Evolutionary conservation across 257 asterid species (phyloP), one percentile per base, ranked within the genome.

Genomic region (Capsicum chinense): DNA sequence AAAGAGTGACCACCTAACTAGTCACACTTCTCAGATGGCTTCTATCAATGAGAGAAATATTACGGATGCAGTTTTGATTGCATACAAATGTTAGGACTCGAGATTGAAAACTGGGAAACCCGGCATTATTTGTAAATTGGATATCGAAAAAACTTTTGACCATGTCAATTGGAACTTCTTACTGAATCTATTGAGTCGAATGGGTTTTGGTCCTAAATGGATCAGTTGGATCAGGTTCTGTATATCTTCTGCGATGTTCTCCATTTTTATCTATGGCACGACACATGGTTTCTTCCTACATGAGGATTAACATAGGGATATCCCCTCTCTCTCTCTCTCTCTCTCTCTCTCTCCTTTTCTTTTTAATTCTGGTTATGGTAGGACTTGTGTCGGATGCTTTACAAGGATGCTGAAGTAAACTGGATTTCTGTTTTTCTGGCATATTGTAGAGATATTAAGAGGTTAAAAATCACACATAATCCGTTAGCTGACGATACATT

Each of bases 1-100:
- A 66, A 33, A 35, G 48, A 66, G 19, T 66, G 73, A 35, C 6
- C 11, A 66, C 73, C 73, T 33, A 66, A 66, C 73, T 35, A 66
- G 73, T 66, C 19, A 66, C 47, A 64, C 71, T 64, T 64, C 5
- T 64, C 71, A 64, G 17, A 64, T 64, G 47, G n/a, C n/a, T 33
- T 64, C 33, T 64, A 26, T 63, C 15, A 64, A 44, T 64, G 9
- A 12, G 21, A 63, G 71, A 64, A 64, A 66, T 66, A 66, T 66
- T 66, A 35, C 11, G 8, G 48, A 68, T 68, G 52, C 52, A 15
- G 50, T 68, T 68, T 15, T 68, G 21, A 68, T 68, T 15, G 52
- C 52, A 68, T 6, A 37, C 13, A 1, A 37, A 68, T 68, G 14
- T 13, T 68, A 14, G 52, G 52, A 68, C 76, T 68, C 26, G 26